These are phyloP conservation scores for Camelina hispida DNA, from an alignment of 345 rosid species.

Conservation along the genomic window DNA sequence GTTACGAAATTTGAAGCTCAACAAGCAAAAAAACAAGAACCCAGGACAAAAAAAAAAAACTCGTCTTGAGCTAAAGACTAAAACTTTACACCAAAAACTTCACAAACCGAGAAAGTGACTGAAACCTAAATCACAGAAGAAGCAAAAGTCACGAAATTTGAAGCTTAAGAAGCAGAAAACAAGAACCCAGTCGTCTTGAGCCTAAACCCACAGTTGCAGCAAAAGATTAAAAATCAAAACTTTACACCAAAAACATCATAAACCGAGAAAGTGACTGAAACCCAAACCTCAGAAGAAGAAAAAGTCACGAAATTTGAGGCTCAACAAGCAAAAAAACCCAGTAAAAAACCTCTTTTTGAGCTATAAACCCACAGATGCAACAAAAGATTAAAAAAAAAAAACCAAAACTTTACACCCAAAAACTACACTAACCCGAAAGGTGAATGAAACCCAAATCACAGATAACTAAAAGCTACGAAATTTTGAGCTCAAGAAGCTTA, in stretches of 20 bases:
- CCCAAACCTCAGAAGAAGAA: conserved; percentile 48
- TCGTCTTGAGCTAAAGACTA: neutral
- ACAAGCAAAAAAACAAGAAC: neutral
- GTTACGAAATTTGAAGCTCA: neutral
- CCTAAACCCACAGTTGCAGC: neutral
- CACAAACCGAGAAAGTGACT: neutral
- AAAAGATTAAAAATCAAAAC: conserved; percentile 1
- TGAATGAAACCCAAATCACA: conserved; percentile 47
- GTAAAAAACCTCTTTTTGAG: neutral
- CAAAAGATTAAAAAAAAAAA: neutral
- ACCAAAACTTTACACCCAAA: conserved; percentile 37
- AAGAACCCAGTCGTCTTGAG: neutral
- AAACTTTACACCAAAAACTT: conserved; percentile 32
- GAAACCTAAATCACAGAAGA: conserved; percentile 45
- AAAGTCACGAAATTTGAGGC: neutral
- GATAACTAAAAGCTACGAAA: neutral
- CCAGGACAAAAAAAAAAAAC: neutral
- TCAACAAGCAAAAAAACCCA: neutral
- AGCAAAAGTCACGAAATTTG: conserved; percentile 1
- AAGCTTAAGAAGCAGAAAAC: neutral
- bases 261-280: neutral
- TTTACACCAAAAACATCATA: conserved; percentile 24
- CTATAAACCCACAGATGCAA: neutral
- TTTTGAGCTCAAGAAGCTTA: neutral
- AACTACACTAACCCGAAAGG: no score